Evolutionary conservation across 495 filamentous ascomycete genomes (phyloP), one percentile per base, ranked within the genome.

Genomic region (Penicillium canescens): DNA sequence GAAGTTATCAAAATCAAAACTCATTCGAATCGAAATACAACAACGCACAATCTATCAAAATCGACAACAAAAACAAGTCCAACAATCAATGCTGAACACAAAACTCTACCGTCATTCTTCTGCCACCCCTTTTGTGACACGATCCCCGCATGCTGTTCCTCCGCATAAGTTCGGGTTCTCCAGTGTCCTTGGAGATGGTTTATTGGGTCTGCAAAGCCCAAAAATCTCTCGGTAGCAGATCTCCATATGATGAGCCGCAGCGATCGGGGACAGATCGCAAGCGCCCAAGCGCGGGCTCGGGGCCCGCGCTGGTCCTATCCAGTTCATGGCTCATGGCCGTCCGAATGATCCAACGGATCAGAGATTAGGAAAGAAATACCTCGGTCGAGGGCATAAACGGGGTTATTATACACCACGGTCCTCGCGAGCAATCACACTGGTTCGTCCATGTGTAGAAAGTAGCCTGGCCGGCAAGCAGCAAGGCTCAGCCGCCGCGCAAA

Each of bases 101-200:
- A 48, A 13, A 48, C 28, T 51, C 9, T 42, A 16, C 49, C 43
- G 49, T 28, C 49, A 9, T 36, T 51, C 49, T 42, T 50, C 48
- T 43, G 38, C 5, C 46, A 48, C 47, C 40, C 33, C 28, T 51
- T 51, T 35, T 42, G 38, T n/a, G 40, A 51, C 49, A 43, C 39
- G 4, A 35, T 42, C 38, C 49, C 39, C 20, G 20, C 28, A 36
- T 43, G 49, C 49, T 51, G 20, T 40, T 34, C 38, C 48, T 26
- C 39, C 49, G 49, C 49, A 43, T 51, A 37, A 51, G 40, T 43
- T 43, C 40, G 33, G 49, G 49, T 42, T 39, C 23, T 43, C 18
- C 21, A 11, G 40, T 43, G 40, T 43, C 33, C 42, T 42, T 33
- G 18, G 48, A 31, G 8, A n/a, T 18, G 21, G 40, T 34, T 34